Base-by-base conservation (phyloP, 306 rosid genomes). In the Quercus aquifolioides region DNA sequence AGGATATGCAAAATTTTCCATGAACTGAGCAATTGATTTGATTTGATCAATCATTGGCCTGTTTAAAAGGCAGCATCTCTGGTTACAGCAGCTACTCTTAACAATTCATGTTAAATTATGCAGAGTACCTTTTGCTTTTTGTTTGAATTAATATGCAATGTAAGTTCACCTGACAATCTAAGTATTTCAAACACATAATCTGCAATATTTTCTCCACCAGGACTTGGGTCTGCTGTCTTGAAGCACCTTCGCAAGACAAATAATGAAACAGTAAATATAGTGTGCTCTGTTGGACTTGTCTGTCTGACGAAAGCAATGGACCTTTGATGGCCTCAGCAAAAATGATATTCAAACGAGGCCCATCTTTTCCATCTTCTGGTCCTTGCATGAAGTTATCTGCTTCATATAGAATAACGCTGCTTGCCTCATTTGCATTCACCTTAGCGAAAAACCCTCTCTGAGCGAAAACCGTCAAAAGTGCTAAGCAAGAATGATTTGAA, bases 281-380 rank as follows among this genome's bases (percentile, higher is more conserved):
- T 60, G 98, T 82, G 88, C 90, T 81, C 74, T 84, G 82, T 86
- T 91, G 98, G 83, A 95, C 97, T 85, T 91, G 89, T 82, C 72
- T 89, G 68, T 91, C 88, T 9, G 96, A 87, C 10, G 99, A 91
- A 79, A 95, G 95, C 57, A 95, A 84, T 63, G 99, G 97, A 28
- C 98, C 97, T 80, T 95, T 92, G 82, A 95, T 89, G 81, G 99
- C 99, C 84, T 95, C 99, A 10, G 94, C 89, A 68, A 95, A 91
- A 80, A 87, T 83, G 73, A 79, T 69, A 82, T 81, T 86, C 79
- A 92, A 88, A 80, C 87, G 76, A 72, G 84, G 77, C 59, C 69
- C 89, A 63, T 85, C 86, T 68, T 68, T 69, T 76, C 79, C 87
- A 69, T 83, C 90, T 20, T 86, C 88, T 46, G 75, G 69, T 69